Conservation (phyloP, 352 stramenopile species). For the Hyphochytrium catenoides region DNA sequence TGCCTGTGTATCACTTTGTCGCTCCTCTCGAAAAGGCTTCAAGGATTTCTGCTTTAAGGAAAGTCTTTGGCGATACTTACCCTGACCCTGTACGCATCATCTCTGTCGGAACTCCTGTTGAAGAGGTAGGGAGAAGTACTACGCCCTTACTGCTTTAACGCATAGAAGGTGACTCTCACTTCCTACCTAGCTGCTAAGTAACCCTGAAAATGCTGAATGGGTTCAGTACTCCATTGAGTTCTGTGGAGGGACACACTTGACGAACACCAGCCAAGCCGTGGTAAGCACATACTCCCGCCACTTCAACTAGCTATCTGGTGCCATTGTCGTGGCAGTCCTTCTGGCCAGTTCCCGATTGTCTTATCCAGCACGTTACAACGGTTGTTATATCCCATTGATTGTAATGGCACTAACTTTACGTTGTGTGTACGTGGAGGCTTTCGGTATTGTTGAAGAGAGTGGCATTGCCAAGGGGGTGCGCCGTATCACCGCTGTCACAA, state of each 20-base stretch:
- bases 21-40: conserved; percentile 78
- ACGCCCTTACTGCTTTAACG: conserved; percentile 16
- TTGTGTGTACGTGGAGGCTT: too few species aligned
- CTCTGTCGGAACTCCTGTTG: conserved; percentile 60
- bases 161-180: background rate
- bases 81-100: conserved; percentile 94
- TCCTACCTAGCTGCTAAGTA: conserved; percentile 43
- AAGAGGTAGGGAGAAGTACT: too few species aligned
- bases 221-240: conserved; percentile 90
- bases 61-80: conserved; percentile 97
- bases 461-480: conserved; percentile 91
- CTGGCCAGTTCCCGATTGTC: too few species aligned
- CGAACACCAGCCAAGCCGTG: conserved; percentile 82
- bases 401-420: too few species aligned
- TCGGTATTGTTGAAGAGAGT: conserved; percentile 90
- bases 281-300: too few species aligned
- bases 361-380: too few species aligned
- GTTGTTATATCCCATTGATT: too few species aligned
- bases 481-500: conserved; percentile 81
- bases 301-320: too few species aligned
- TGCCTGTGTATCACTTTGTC: conserved; percentile 74
- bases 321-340: too few species aligned
- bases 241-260: conserved; percentile 93
- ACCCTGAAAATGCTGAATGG: conserved; percentile 66
- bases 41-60: conserved; percentile 81